These are phyloP conservation scores for Rhynchosporium agropyri DNA, from an alignment of 2,329 filamentous ascomycete genomes.

Conservation along the genomic window DNA sequence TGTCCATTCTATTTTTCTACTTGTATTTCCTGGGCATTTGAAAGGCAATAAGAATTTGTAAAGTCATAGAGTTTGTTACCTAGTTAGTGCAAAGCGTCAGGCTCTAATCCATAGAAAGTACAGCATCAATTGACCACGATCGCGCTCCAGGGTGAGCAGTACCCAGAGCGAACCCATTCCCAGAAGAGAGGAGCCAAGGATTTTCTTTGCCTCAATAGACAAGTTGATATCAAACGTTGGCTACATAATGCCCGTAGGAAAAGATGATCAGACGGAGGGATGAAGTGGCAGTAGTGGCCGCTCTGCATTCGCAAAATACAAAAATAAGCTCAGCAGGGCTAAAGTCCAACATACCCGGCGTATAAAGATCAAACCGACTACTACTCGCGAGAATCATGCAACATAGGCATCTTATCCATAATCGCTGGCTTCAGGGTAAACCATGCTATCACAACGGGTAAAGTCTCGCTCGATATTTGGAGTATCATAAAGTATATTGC, in stretches of 20 bases:
- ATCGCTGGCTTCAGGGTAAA: slow-evolving; percentile 7
- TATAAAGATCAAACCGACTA: slow-evolving; percentile 15
- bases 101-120: not conserved
- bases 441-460: not conserved
- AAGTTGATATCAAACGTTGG: slow-evolving; percentile 13
- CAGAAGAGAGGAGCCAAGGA: slow-evolving; percentile 1
- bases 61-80: slow-evolving; percentile 7
- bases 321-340: slow-evolving; percentile 21
- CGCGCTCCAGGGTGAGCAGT: no score
- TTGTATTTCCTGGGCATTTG: not conserved
- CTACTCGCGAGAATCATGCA: slow-evolving; percentile 2
- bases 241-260: slow-evolving; percentile 3
- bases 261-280: not conserved
- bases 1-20: no score
- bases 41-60: slow-evolving; percentile 3
- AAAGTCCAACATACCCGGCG: not conserved
- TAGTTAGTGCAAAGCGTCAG: not conserved
- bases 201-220: slow-evolving; percentile 11
- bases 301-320: slow-evolving; percentile 1
- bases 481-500: slow-evolving; percentile 8
- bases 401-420: not conserved
- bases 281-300: slow-evolving; percentile 12
- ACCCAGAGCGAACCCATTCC: not conserved
- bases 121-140: not conserved
- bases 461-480: not conserved